Evolutionary conservation across 1,139 yeast genomes (phyloP), one percentile per base, ranked within the genome.

Genomic region (Zygosaccharomyces sapae): DNA sequence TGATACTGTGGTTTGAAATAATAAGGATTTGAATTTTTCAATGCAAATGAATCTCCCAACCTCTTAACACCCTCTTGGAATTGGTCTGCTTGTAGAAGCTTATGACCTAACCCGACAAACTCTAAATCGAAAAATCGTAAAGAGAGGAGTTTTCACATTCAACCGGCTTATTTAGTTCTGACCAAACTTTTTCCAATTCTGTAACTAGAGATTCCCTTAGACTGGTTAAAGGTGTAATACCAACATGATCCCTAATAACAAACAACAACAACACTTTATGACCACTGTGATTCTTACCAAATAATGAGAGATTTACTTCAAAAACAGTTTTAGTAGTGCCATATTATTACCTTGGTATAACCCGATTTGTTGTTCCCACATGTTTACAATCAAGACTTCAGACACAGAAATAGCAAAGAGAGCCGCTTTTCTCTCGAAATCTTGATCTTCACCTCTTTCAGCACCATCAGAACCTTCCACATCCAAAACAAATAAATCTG

Each of bases 391-490:
- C 59, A 92, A 74, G 2, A 90, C 82, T 63, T 92, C 98, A 13
- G 95, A 82, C 0, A 97, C 90, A 5, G 97, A 81, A 52, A 92
- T 72, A 0, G 98, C 97, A 73, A 92, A 92, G 43, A 92, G 71
- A 0, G 98, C 97, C 1, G 97, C 90, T 63, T 92, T 92, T 50
- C 98, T 77, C 68, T 92, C 98, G 67, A 92, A 92, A 66, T 92
- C 98, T 67, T 92, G 97, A 66, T 92, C 98, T 59, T 92, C 98
- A 12, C 98, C 98, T 49, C 97, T 77, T 68, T 92, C 98, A 54
- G 97, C 77, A 41, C 98, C 98, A 69, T 92, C 98, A 1, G 97
- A 89, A 40, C 98, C 98, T 69, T 92, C 98, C 16, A 92, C 97
- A 65, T 92, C 98, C 79, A 92, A 76, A 2, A 92, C 95, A 56